phyloP scores from a whole-genome alignment of 106 monocot species.

The Alisma plantagoaquatica region DNA sequence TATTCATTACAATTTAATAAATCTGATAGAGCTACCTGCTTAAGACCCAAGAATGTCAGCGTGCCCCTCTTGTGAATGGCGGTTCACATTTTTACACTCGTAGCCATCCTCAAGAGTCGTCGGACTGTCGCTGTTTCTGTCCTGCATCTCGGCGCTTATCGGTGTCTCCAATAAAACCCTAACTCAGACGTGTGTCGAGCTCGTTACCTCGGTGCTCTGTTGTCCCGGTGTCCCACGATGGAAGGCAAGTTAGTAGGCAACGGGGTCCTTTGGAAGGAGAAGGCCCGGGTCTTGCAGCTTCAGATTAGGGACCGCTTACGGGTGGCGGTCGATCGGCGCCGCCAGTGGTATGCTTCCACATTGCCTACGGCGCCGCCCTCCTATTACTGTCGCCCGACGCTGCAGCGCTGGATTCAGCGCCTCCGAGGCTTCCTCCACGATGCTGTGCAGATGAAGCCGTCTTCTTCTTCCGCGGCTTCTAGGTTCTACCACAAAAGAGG shows the following conservation, averaged over 20 bases:
- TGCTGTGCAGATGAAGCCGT: neutral
- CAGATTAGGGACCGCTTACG: constrained; percentile 71
- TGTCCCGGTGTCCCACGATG: neutral
- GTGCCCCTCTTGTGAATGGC: no score
- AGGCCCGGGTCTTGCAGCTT: constrained; percentile 40
- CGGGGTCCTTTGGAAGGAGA: constrained; percentile 32
- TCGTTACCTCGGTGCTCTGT: no score
- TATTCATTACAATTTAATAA: no score
- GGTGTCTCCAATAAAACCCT: no score
- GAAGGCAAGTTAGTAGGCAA: constrained; percentile 14
- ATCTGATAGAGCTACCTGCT: no score
- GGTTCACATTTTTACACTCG: no score
- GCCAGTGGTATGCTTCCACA: constrained; percentile 9
- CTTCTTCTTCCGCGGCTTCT: constrained; percentile 12
- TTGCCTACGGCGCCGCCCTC: constrained; percentile 18
- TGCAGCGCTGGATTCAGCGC: constrained; percentile 39
- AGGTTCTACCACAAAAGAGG: constrained; percentile 26
- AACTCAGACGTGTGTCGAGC: no score
- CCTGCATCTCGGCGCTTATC: no score
- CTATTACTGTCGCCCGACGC: neutral
- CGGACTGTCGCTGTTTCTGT: no score
- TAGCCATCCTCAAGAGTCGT: no score
- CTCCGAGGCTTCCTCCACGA: constrained; percentile 13
- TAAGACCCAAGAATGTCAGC: no score
- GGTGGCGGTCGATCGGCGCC: constrained; percentile 57